Evolutionary conservation across 768 basidiomycete genomes (phyloP).

Genomic region (Lentinula raphanica): DNA sequence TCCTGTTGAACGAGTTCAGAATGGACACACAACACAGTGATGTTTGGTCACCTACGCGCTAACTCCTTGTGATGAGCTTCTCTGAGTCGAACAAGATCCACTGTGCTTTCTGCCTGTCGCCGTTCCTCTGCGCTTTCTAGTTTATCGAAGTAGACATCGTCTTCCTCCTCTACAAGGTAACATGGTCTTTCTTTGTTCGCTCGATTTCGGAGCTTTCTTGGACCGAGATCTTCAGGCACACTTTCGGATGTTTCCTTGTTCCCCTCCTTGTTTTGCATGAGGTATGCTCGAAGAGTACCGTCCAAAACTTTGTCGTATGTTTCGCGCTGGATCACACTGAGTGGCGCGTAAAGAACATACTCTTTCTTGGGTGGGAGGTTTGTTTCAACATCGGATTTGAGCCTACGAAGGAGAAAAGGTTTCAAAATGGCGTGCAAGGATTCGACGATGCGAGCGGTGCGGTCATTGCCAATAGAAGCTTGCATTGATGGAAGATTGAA

Average conservation of each 20-base stretch:
- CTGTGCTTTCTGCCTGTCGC: conserved; percentile 27
- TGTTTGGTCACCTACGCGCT: conserved; percentile 41
- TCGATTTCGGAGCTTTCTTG: conserved; percentile 30
- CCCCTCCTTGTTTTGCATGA: conserved; percentile 32
- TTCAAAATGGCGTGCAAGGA: conserved; percentile 88
- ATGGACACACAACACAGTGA: background rate
- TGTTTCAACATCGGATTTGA: conserved; percentile 83
- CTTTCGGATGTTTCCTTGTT: background rate
- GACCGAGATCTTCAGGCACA: conserved; percentile 15
- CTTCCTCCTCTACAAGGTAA: conserved; percentile 55
- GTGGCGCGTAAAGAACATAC: conserved; percentile 89
- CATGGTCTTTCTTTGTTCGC: conserved; percentile 32
- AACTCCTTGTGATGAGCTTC: conserved; percentile 53
- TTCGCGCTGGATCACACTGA: conserved; percentile 77
- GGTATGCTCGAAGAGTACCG: conserved; percentile 63
- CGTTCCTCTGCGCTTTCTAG: conserved; percentile 44
- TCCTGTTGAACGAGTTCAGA: conserved; percentile 35
- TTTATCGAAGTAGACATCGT: conserved; percentile 62
- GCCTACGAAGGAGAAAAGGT: conserved; percentile 87
- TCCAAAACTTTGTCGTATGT: conserved; percentile 77
- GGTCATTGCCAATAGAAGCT: conserved; percentile 47
- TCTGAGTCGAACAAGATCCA: conserved; percentile 49
- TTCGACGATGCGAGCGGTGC: conserved; percentile 63
- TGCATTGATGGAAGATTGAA: conserved; percentile 70
- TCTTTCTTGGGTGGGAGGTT: conserved; percentile 88